phyloP scores from a whole-genome alignment of 2,329 filamentous ascomycete species.

The Trichophyton benhamiae region DNA sequence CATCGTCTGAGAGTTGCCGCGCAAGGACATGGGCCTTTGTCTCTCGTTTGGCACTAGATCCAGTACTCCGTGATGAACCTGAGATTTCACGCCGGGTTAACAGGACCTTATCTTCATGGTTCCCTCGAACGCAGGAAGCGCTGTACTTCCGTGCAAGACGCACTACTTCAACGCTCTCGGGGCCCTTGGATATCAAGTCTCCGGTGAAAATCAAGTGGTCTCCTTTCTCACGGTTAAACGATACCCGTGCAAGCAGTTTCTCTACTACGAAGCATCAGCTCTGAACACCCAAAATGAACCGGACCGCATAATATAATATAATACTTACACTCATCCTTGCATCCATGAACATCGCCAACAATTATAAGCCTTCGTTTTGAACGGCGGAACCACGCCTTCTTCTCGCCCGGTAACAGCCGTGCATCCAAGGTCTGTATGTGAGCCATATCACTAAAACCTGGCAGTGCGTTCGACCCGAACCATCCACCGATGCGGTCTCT shows the following conservation, averaged over 20 bases:
- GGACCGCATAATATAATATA: not conserved
- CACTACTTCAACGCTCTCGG: conserved; percentile 67
- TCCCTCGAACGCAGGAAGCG: conserved; percentile 76
- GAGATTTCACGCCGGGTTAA: conserved; percentile 43
- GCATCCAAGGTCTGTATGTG: conserved; percentile 40
- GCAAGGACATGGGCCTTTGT: conserved; percentile 40
- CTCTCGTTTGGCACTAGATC: conserved; percentile 11
- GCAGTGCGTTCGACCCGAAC: conserved; percentile 39
- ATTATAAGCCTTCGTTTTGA: conserved; percentile 55
- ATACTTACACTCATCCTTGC: conserved; percentile 50
- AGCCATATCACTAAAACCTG: conserved; percentile 39
- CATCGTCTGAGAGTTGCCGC: conserved; percentile 45
- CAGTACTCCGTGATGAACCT: not conserved
- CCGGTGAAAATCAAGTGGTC: conserved; percentile 70
- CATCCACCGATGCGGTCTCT: conserved; percentile 22
- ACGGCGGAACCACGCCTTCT: conserved; percentile 17
- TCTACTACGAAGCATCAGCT: conserved; percentile 26
- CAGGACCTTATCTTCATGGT: conserved; percentile 83
- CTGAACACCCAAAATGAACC: not conserved
- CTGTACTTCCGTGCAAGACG: conserved; percentile 58
- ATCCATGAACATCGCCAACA: conserved; percentile 88
- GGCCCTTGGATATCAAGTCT: conserved; percentile 76
- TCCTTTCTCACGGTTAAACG: conserved; percentile 44
- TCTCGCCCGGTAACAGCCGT: conserved; percentile 32
- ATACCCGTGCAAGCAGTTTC: conserved; percentile 52